A percentile compares a stretch with the other conserved stretches of the same genome.
Evolutionary conservation across 768 basidiomycete genomes (phyloP).

Genomic region (Phylloporus sp.): DNA sequence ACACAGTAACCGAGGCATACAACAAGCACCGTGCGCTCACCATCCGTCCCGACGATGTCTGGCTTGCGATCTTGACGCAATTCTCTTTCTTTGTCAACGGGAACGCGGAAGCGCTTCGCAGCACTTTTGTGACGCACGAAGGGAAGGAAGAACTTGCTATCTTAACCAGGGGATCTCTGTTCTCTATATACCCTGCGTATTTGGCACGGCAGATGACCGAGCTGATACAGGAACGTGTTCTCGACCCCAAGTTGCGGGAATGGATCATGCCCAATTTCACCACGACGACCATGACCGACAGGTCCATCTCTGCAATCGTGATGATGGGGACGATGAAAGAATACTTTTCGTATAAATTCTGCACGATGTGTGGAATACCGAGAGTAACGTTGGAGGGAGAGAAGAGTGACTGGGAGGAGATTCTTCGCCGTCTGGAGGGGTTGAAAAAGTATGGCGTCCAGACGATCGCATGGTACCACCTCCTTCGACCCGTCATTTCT

Average conservation of each 20-base stretch:
- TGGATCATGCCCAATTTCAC: constrained; percentile 23
- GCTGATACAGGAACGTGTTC: constrained; percentile 4
- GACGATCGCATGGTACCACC: constrained; percentile 19
- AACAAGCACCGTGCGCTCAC: constrained; percentile 29
- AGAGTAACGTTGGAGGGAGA: constrained; percentile 12
- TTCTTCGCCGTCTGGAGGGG: constrained; percentile 35
- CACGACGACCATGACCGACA: constrained; percentile 35
- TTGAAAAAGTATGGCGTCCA: constrained; percentile 32
- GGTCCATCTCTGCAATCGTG: constrained; percentile 29
- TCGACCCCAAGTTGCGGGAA: constrained; percentile 20
- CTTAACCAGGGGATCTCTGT: no score
- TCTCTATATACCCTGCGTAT: constrained; percentile 26
- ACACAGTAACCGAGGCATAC: constrained; percentile 25
- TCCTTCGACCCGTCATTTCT: constrained; percentile 27
- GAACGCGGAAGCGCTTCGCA: constrained; percentile 27
- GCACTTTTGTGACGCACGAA: constrained; percentile 15
- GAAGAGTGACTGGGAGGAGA: constrained; percentile 29
- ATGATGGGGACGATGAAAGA: constrained; percentile 37
- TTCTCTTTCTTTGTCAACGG: constrained; percentile 35
- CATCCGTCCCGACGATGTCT: constrained; percentile 45
- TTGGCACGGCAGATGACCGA: constrained; percentile 9
- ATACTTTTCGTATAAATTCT: constrained; percentile 26
- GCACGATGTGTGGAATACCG: neutral
- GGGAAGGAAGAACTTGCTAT: constrained; percentile 19
- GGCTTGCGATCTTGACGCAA: constrained; percentile 29